Percentiles rank a stretch among this genome's conserved stretches.
These are phyloP conservation scores for Prunus salicina DNA, from an alignment of 306 rosid species.

Conservation along the genomic window DNA sequence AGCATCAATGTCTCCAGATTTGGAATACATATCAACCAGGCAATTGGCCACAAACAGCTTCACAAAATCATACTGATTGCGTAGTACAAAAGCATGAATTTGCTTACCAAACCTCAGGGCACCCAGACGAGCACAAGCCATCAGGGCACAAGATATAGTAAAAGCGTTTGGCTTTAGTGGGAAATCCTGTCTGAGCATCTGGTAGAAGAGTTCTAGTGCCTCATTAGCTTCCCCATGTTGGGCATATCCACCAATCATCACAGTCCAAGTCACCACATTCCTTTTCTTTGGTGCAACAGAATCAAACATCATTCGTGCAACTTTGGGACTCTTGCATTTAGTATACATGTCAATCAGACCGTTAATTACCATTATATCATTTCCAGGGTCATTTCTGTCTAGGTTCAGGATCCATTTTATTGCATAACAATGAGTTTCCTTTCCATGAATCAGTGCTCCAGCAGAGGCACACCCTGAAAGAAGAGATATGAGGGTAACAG, in stretches of 20 bases:
- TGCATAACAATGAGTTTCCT: slow-evolving; percentile 69
- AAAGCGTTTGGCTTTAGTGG: slow-evolving; percentile 68
- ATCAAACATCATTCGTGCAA: slow-evolving; percentile 61
- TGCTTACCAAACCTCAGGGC: slow-evolving; percentile 64
- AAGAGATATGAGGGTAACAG: slow-evolving; percentile 68
- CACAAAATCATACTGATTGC: slow-evolving; percentile 42
- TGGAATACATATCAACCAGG: slow-evolving; percentile 84
- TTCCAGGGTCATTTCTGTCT: slow-evolving; percentile 37
- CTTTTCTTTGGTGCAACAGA: slow-evolving; percentile 37
- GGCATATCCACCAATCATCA: slow-evolving; percentile 90
- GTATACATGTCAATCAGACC: slow-evolving; percentile 89
- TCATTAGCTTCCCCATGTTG: slow-evolving; percentile 83
- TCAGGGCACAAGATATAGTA: slow-evolving; percentile 76
- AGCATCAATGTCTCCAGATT: slow-evolving; percentile 73
- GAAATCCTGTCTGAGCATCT: slow-evolving; percentile 47
- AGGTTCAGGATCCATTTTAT: slow-evolving; percentile 48
- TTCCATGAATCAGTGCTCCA: slow-evolving; percentile 70
- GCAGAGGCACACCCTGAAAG: slow-evolving; percentile 80
- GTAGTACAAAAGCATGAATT: slow-evolving; percentile 63
- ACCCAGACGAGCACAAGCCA: slow-evolving; percentile 85
- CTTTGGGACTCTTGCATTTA: slow-evolving; percentile 51
- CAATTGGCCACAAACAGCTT: slow-evolving; percentile 65
- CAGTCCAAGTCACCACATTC: slow-evolving; percentile 87
- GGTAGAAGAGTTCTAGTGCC: slow-evolving; percentile 63
- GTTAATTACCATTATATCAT: slow-evolving; percentile 65